Base-by-base conservation (phyloP, 768 basidiomycete species). In the Auricularia sp. region DNA sequence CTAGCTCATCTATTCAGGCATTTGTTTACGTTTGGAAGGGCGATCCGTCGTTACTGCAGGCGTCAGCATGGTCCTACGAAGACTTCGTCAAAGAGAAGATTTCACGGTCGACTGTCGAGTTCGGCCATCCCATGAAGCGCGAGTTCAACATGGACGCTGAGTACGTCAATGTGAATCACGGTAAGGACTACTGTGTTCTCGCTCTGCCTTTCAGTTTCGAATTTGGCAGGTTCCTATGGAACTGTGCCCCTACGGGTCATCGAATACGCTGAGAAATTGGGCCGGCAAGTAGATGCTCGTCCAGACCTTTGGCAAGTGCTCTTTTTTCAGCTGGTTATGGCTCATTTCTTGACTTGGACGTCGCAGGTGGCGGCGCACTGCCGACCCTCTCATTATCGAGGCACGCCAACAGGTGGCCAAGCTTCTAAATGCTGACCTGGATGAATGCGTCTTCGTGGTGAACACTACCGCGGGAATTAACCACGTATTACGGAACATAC, bases 381-480 rank as follows among this genome's bases (percentile, higher is more conserved):
- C 71, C 61, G 63, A 70, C 3, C 71, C 72, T 1, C 65, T 71
- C 1, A 66, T 77, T 2, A 67, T 65, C 21, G 65, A 70, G 14
- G 75, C 73, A 1, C 68, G 75, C 10, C 37, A 67, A 24, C 63
- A 68, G 21, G 64, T 74, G 2, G 73, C 76, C 1, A 67, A 71
- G 3, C 44, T 78, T 24, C 70, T 78, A 34, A 68, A 70, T 35
- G 75, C 75, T 8, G 65, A 71, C 11, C 35, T 61, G 18, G 73
- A 77, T 21, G 76, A 78, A 61, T 66, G 68, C 47, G 72, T 75
- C 7, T 68, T 82, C 33, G 81, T 86, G 0, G 74, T 80, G 0
- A 90, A 89, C 68, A 81, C 88, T 0, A 85, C 85, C 0, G 79
- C 82, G 67, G 88, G 83, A 2, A 68, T 93, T 39, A 85, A 86